These are phyloP conservation scores for Aspergillus pseudotamarii DNA, from an alignment of 2,329 filamentous ascomycete genomes.

Conservation along the genomic window DNA sequence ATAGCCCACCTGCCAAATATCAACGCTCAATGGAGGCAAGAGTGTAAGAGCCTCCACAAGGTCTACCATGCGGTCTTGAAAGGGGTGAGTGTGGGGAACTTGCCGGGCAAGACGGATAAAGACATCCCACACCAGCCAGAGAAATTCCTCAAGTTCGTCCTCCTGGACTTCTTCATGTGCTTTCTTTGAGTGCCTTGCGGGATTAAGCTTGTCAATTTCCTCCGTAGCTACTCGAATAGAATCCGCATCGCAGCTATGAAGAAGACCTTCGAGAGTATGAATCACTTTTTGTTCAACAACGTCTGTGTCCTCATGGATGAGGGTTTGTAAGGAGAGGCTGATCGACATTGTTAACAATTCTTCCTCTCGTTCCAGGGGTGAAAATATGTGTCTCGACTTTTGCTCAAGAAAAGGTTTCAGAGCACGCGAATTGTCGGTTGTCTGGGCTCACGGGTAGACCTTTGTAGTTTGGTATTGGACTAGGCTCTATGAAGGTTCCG, in stretches of 20 bases:
- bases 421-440: background rate
- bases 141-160: background rate
- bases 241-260: background rate
- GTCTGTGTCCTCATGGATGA: background rate
- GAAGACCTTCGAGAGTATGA: background rate
- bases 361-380: background rate
- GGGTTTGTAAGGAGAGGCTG: background rate
- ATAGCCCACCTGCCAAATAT: background rate
- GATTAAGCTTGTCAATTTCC: background rate
- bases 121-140: background rate
- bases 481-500: background rate
- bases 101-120: background rate
- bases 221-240: background rate
- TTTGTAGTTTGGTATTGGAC: background rate
- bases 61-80: background rate
- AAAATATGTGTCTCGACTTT: background rate
- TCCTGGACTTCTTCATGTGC: background rate
- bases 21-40: background rate
- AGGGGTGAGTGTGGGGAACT: background rate
- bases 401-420: background rate
- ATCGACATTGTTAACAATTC: background rate
- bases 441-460: background rate
- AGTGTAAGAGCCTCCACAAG: background rate
- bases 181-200: background rate
- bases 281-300: background rate